phyloP scores from a whole-genome alignment of 2,329 filamentous ascomycete genomes.

The Monilinia fructicola region DNA sequence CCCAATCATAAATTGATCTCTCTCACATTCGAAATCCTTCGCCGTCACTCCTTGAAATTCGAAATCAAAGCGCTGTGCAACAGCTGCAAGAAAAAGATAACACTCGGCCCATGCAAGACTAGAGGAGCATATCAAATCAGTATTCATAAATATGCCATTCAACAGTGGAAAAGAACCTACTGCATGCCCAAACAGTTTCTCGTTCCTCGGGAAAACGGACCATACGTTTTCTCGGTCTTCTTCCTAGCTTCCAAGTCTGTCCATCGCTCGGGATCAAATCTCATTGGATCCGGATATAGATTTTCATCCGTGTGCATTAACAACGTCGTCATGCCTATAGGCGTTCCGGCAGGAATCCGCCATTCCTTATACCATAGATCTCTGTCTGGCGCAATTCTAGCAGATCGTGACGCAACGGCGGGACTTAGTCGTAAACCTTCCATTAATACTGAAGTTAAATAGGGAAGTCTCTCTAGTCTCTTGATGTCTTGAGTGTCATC shows the following conservation, averaged over 20 bases:
- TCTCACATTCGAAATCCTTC: constrained; percentile 26
- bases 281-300: constrained; percentile 42
- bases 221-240: constrained; percentile 41
- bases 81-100: constrained; percentile 21
- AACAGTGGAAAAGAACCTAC: neutral
- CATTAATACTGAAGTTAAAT: constrained; percentile 37
- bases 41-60: constrained; percentile 12
- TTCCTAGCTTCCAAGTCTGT: constrained; percentile 41
- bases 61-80: constrained; percentile 24
- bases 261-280: constrained; percentile 46
- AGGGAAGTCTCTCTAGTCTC: constrained; percentile 35
- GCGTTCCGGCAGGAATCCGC: constrained; percentile 39
- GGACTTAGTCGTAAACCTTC: constrained; percentile 39
- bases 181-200: constrained; percentile 44
- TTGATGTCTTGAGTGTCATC: constrained; percentile 6
- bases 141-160: no score
- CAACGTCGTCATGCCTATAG: constrained; percentile 44
- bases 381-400: constrained; percentile 35
- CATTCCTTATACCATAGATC: constrained; percentile 26
- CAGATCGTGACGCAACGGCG: constrained; percentile 38
- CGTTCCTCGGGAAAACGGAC: constrained; percentile 46
- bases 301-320: constrained; percentile 45
- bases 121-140: neutral
- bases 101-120: constrained; percentile 27
- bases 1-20: constrained; percentile 26